Evolutionary conservation across 2,329 filamentous ascomycete genomes (phyloP).

Genomic region (Fusarium gaditjirri): DNA sequence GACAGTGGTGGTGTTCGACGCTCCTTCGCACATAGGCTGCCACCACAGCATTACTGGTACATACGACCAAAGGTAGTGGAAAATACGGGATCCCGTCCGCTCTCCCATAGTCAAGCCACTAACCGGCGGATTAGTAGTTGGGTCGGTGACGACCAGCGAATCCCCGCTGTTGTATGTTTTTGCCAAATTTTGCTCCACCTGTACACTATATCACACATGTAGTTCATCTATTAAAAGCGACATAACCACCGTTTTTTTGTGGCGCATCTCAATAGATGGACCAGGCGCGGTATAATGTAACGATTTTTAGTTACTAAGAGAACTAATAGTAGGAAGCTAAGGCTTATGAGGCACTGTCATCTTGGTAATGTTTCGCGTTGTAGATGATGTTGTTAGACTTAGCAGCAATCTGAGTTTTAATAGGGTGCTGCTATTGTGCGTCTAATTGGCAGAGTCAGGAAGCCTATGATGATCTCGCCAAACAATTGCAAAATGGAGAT

Average conservation of each 20-base stretch:
- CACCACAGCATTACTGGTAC: fast-evolving
- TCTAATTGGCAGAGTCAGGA: fast-evolving
- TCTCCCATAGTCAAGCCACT: slow-evolving; percentile 1
- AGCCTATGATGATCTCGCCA: fast-evolving
- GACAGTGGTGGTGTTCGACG: no score
- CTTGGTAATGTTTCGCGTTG: background rate
- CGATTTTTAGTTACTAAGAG: fast-evolving
- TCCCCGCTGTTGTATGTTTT: slow-evolving; percentile 3
- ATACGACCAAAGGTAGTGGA: background rate
- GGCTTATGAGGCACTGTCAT: background rate
- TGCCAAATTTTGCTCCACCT: background rate
- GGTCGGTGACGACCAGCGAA: slow-evolving; percentile 3
- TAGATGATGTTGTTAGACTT: background rate
- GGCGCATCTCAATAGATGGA: background rate
- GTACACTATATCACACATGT: no score
- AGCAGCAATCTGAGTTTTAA: fast-evolving
- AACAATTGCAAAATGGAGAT: fast-evolving
- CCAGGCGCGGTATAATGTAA: background rate
- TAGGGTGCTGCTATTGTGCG: fast-evolving
- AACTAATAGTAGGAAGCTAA: fast-evolving
- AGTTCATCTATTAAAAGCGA: background rate
- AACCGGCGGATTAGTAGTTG: slow-evolving; percentile 3
- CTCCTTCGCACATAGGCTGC: fast-evolving
- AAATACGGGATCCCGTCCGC: slow-evolving; percentile 3
- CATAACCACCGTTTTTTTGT: background rate